Conservation (phyloP, 176 grass and related monocot species). For the Puya raimondii region DNA sequence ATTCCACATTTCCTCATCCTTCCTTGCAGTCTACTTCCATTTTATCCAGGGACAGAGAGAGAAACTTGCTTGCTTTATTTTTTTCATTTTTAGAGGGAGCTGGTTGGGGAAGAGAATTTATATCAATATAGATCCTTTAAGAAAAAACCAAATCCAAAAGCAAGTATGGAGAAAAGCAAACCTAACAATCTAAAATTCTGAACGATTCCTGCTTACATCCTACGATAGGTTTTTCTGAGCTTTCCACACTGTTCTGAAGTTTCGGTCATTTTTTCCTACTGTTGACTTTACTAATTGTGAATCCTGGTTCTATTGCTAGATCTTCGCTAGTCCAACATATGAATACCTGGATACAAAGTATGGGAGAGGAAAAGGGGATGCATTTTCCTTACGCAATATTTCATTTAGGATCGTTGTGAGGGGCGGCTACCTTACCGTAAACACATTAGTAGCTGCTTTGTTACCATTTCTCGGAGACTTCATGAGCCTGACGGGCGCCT, state of each 20-base stretch:
- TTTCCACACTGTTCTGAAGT: neutral
- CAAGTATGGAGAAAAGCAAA: too few species aligned
- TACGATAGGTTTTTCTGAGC: neutral
- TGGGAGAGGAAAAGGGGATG: conserved; percentile 51
- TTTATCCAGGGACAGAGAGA: neutral
- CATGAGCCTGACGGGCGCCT: conserved; percentile 90
- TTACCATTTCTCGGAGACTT: conserved; percentile 87
- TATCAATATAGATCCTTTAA: too few species aligned
- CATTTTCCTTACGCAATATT: conserved; percentile 67
- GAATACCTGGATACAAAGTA: conserved; percentile 85
- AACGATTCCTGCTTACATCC: too few species aligned
- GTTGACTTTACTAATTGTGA: neutral
- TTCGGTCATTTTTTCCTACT: neutral
- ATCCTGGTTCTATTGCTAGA: conserved; percentile 23
- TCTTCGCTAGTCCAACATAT: conserved; percentile 96
- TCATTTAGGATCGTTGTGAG: conserved; percentile 61
- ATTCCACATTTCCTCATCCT: conserved; percentile 4
- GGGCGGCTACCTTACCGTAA: conserved; percentile 77
- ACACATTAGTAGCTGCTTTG: conserved; percentile 75
- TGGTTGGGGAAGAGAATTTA: too few species aligned
- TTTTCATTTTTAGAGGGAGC: too few species aligned
- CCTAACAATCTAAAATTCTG: too few species aligned
- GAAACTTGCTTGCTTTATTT: too few species aligned
- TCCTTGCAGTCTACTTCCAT: neutral
- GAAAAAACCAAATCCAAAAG: too few species aligned